These are phyloP conservation scores for Cyclocybe aegerita DNA, from an alignment of 768 basidiomycete genomes.

Conservation along the genomic window DNA sequence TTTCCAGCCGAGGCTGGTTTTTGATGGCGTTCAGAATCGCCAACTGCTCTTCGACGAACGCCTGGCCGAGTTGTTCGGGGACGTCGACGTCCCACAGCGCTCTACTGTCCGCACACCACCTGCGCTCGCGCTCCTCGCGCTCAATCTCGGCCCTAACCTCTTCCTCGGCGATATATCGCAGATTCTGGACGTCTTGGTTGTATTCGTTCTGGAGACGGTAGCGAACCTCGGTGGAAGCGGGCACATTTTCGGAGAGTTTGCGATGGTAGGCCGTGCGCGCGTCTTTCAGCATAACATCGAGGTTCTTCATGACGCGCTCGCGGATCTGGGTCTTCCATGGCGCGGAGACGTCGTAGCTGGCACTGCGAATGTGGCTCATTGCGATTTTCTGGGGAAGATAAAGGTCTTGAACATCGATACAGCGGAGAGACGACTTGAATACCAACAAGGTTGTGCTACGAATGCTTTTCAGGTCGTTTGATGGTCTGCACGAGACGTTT, in stretches of 20 bases:
- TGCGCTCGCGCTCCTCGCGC: slow-evolving; percentile 18
- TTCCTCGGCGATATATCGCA: slow-evolving; percentile 20
- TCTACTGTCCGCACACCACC: slow-evolving; percentile 5
- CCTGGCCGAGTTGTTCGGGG: slow-evolving; percentile 13
- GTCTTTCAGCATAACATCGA: slow-evolving; percentile 20
- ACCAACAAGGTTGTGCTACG: no score
- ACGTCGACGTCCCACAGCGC: slow-evolving; percentile 4
- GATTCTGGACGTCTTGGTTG: slow-evolving; percentile 15
- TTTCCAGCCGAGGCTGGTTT: slow-evolving; percentile 6
- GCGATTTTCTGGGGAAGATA: slow-evolving; percentile 12
- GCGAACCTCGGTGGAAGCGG: slow-evolving; percentile 12
- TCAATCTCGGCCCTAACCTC: slow-evolving; percentile 20
- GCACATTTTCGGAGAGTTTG: slow-evolving; percentile 12
- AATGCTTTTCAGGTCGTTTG: no score
- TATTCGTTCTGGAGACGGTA: slow-evolving; percentile 21
- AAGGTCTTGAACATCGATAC: no score
- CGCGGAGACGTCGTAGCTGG: background rate
- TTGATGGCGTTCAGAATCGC: slow-evolving; percentile 23
- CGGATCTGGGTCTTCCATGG: slow-evolving; percentile 22
- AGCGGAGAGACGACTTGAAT: no score
- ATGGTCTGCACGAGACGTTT: no score
- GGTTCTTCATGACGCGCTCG: slow-evolving; percentile 22
- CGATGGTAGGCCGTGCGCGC: slow-evolving; percentile 18
- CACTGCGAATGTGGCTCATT: slow-evolving; percentile 7
- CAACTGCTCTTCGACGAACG: slow-evolving; percentile 22